A percentile compares a stretch with the other conserved stretches of the same genome.
Evolutionary conservation across 2,329 filamentous ascomycete species (phyloP).

Genomic region (Cucurbitaria berberidis): DNA sequence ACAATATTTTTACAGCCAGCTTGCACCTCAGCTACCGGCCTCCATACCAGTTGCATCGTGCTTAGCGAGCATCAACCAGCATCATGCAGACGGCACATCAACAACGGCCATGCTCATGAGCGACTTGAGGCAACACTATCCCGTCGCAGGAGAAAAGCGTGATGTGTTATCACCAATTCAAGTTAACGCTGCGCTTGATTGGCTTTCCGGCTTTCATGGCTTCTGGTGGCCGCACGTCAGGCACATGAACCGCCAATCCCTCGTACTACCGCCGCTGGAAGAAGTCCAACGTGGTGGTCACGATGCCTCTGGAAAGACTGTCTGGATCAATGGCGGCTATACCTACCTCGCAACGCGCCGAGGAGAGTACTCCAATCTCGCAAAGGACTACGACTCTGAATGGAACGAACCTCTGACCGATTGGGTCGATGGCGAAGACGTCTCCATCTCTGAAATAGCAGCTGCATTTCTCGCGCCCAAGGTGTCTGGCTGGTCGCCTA

Average conservation of each 20-base stretch:
- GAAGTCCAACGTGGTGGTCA: constrained; percentile 52
- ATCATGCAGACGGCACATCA: constrained; percentile 41
- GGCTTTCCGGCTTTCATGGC: constrained; percentile 68
- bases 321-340: constrained; percentile 73
- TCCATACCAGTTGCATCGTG: constrained; percentile 59
- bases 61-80: constrained; percentile 53
- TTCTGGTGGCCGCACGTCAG: constrained; percentile 55
- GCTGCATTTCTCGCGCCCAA: constrained; percentile 59
- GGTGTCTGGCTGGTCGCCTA: constrained; percentile 35
- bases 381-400: constrained; percentile 56
- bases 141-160: constrained; percentile 63
- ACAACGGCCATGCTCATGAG: constrained; percentile 64
- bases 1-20: constrained; percentile 66
- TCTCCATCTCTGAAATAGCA: constrained; percentile 59
- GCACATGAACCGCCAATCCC: constrained; percentile 37
- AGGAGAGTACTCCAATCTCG: constrained; percentile 61
- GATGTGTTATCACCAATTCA: constrained; percentile 56
- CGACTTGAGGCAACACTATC: constrained; percentile 61
- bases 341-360: constrained; percentile 70
- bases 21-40: constrained; percentile 58
- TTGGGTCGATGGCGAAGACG: constrained; percentile 19
- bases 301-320: constrained; percentile 15
- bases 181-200: constrained; percentile 62
- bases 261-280: constrained; percentile 63
- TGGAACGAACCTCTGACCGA: constrained; percentile 62